phyloP scores from a whole-genome alignment of 257 asterid genomes.

The Salvia miltiorrhiza region DNA sequence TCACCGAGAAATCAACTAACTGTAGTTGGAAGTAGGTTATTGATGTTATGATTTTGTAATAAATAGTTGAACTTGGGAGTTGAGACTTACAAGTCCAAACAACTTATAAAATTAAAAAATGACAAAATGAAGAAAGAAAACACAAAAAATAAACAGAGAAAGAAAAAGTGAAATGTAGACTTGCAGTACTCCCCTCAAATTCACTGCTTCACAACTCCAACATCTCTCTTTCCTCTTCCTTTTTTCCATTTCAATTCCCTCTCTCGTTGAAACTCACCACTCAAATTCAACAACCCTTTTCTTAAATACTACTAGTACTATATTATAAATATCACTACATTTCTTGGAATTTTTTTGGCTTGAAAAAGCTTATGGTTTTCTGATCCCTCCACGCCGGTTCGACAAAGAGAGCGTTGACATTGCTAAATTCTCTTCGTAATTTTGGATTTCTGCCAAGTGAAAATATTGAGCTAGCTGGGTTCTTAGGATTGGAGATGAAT shows the following conservation, averaged over 20 bases:
- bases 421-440: neutral
- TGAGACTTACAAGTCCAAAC: neutral
- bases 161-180: neutral
- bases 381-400: neutral
- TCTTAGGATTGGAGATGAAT: slow-evolving; percentile 33
- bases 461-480: slow-evolving; percentile 20
- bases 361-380: neutral
- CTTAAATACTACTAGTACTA: no score
- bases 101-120: neutral
- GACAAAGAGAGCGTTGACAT: neutral
- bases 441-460: slow-evolving; percentile 9
- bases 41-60: neutral
- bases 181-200: neutral
- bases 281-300: neutral
- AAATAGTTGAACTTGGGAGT: neutral
- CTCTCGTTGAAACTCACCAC: neutral
- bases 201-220: neutral
- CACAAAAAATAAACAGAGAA: neutral
- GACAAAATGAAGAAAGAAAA: no score
- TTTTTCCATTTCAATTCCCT: neutral
- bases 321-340: neutral
- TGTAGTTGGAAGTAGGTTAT: neutral
- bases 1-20: neutral
- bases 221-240: neutral
- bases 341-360: neutral